phyloP scores from a whole-genome alignment of 148 eudicot genomes.

The Dysphania ambrosioides region DNA sequence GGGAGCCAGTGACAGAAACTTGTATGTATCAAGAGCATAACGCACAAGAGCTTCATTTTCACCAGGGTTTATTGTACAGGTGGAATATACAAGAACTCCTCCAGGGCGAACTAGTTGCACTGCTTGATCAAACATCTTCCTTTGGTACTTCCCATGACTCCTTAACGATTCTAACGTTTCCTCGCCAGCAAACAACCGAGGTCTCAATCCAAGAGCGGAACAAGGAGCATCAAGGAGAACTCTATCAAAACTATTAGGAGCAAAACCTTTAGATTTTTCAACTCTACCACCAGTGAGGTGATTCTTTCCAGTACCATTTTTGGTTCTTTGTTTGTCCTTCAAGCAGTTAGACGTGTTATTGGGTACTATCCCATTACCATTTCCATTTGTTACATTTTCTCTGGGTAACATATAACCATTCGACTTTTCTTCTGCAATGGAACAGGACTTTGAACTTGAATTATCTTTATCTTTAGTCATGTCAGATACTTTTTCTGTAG shows the following conservation, averaged over 20 bases:
- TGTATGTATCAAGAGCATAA: constrained; percentile 78
- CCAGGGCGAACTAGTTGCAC: constrained; percentile 94
- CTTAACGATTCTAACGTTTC: constrained; percentile 74
- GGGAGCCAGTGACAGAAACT: constrained; percentile 68
- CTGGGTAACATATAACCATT: neutral
- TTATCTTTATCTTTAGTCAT: constrained; percentile 9
- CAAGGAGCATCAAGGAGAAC: constrained; percentile 98
- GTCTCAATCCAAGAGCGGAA: constrained; percentile 95
- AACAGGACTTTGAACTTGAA: constrained; percentile 1
- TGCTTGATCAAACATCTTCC: constrained; percentile 89
- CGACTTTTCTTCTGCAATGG: neutral
- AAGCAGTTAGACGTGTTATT: constrained; percentile 25
- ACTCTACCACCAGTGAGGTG: constrained; percentile 65
- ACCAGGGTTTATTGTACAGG: constrained; percentile 95
- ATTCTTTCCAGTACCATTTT: constrained; percentile 78
- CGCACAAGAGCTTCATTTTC: constrained; percentile 89
- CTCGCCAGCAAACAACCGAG: constrained; percentile 85
- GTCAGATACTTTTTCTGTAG: constrained; percentile 32
- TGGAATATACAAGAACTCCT: constrained; percentile 89
- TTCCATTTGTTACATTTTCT: constrained; percentile 4
- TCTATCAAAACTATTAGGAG: constrained; percentile 80
- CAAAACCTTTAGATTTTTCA: constrained; percentile 72
- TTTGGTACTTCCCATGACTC: constrained; percentile 69
- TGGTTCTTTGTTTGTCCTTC: constrained; percentile 36
- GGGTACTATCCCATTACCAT: constrained; percentile 6